A percentile compares a stretch with the other conserved stretches of the same genome.
Conservation (phyloP, 129 eudicot genomes). For the Pittosporum tobira region DNA sequence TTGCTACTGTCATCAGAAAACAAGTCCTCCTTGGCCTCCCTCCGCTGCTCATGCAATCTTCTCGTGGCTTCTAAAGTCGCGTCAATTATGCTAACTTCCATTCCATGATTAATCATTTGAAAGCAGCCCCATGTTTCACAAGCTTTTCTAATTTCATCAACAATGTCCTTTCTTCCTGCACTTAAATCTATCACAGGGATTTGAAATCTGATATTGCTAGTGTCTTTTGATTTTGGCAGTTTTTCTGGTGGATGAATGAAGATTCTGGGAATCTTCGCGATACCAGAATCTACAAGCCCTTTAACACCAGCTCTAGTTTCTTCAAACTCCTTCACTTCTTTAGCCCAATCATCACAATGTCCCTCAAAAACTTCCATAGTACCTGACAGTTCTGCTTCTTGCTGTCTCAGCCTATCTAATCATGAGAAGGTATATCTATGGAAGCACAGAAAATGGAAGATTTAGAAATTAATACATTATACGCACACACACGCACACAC, state of each 20-base stretch:
- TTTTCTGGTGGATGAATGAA: not conserved
- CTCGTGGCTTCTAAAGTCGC: slow-evolving; percentile 5
- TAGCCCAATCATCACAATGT: slow-evolving; percentile 8
- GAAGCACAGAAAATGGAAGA: slow-evolving; percentile 1
- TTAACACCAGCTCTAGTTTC: slow-evolving; percentile 11
- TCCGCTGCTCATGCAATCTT: slow-evolving; percentile 9
- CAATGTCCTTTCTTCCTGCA: slow-evolving; percentile 2
- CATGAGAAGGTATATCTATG: not conserved
- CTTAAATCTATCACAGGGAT: slow-evolving; percentile 9
- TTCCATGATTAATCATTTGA: slow-evolving; percentile 12
- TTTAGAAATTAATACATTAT: not conserved
- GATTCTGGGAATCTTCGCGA: slow-evolving; percentile 1
- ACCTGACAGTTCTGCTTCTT: not conserved
- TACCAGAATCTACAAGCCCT: slow-evolving; percentile 9
- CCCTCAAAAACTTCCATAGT: slow-evolving; percentile 10
- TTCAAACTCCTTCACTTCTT: slow-evolving; percentile 9
- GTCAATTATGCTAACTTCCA: not conserved
- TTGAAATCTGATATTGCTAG: not conserved
- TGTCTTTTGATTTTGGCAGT: not conserved
- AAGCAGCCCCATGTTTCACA: slow-evolving; percentile 10
- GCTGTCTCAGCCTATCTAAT: not conserved
- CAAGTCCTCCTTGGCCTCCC: slow-evolving; percentile 1
- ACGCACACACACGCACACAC: too few species aligned
- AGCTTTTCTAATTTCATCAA: not conserved
- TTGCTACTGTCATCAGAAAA: slow-evolving; percentile 8